Base-by-base conservation (phyloP, 148 eudicot species). In the Silene latifolia region DNA sequence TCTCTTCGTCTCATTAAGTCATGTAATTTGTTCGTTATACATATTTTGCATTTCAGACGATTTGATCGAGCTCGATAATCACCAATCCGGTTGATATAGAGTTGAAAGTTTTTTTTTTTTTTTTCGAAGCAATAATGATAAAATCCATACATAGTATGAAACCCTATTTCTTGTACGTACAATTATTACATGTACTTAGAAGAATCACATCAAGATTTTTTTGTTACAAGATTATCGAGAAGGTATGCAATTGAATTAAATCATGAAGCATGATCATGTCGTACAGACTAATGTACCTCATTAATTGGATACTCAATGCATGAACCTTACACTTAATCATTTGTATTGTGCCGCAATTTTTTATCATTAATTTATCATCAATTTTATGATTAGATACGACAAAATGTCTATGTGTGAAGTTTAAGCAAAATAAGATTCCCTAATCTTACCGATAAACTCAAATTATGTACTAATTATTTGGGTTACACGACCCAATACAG, bases 211-310 rank as follows among this genome's bases (percentile, higher is more conserved):
- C 19, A 53, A 77, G 70, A 71, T 72, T 24, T 65, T 11, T 15
- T 29, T 67, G 53, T 48, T 67, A 25, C 2, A 67, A 51, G 20
- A 65, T 65, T 1, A 65, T n/a, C 23, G 15, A 61, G 15, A 21
- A 25, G 21, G 32, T 44, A 70, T 11, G 29, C 29, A 32, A 32
- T 32, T 32, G 35, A 2, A 32, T 32, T 3, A 32, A 32, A 32
- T 32, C 5, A 72, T 42, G 32, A 47, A 64, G 18, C 17, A n/a
- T 64, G 61, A 20, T 23, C 27, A 56, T 53, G 76, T 74, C 82
- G 82, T 80, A 76, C 82, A 53, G 2, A 20, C n/a, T 72, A 75
- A 75, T 80, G 82, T 75, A 75, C 76, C 75, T 75, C 47, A 75
- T 71, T 70, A 80, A 54, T 74, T 51, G 57, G 2, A 39, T 8